Evolutionary conservation across 306 rosid genomes (phyloP).

Genomic region (Vicia faba): DNA sequence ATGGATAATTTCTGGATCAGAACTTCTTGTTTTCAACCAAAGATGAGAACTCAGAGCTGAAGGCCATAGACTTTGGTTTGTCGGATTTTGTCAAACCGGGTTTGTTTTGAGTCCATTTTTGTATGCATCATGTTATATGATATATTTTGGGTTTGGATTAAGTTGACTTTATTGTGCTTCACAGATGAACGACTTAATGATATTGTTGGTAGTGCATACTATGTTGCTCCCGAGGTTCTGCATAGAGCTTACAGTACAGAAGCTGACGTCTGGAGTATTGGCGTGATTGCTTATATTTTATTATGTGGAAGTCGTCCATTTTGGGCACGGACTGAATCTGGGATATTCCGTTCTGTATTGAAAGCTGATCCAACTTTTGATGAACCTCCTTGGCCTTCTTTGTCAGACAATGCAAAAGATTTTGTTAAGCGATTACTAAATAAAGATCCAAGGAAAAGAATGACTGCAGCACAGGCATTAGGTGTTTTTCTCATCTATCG

Average conservation of each 20-base stretch:
- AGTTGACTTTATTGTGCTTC: constrained; percentile 37
- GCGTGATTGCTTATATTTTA: constrained; percentile 90
- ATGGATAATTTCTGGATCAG: constrained; percentile 57
- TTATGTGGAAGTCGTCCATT: constrained; percentile 98
- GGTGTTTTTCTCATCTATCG: constrained; percentile 51
- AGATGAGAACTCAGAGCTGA: constrained; percentile 85
- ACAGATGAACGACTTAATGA: constrained; percentile 93
- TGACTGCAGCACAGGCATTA: constrained; percentile 92
- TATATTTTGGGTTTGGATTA: constrained; percentile 6
- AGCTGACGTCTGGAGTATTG: constrained; percentile 95
- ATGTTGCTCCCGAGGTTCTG: constrained; percentile 96
- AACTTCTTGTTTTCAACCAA: constrained; percentile 75
- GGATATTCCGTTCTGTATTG: constrained; percentile 84
- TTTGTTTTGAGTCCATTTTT: constrained; percentile 28
- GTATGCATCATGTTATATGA: not conserved
- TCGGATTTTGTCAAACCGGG: constrained; percentile 95
- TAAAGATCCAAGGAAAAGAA: constrained; percentile 90
- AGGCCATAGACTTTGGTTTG: constrained; percentile 97
- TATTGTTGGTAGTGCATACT: constrained; percentile 98
- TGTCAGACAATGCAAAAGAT: constrained; percentile 73
- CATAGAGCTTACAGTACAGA: constrained; percentile 87
- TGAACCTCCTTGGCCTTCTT: constrained; percentile 94
- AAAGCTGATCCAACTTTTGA: constrained; percentile 89
- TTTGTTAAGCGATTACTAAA: constrained; percentile 81
- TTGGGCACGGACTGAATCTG: constrained; percentile 97